Conservation (phyloP, 805 yeast species). For the Yarrowia divulgata region DNA sequence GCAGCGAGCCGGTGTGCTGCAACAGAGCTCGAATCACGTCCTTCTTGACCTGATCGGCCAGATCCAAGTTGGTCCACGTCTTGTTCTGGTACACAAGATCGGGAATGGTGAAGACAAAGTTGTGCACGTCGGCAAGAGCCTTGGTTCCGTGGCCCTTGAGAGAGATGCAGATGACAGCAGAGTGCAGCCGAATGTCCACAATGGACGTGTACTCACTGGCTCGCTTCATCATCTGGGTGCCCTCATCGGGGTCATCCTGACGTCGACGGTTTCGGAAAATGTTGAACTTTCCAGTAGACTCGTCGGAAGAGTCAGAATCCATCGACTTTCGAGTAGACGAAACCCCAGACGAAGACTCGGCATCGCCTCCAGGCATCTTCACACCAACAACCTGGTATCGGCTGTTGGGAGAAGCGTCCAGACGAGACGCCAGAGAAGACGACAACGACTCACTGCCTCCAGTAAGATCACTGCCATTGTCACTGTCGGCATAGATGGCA, state of each 20-base stretch:
- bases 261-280: conserved; percentile 30
- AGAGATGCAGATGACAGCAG: conserved; percentile 68
- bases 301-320: conserved; percentile 17
- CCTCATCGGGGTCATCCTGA: conserved; percentile 49
- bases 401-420: conserved; percentile 15
- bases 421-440: conserved; percentile 24
- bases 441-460: conserved; percentile 38
- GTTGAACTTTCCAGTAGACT: conserved; percentile 24
- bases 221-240: conserved; percentile 72
- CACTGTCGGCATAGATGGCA: conserved; percentile 41
- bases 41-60: conserved; percentile 67
- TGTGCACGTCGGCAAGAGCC: conserved; percentile 77
- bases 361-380: conserved; percentile 8
- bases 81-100: conserved; percentile 62
- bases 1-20: conserved; percentile 70
- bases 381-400: conserved; percentile 35
- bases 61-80: conserved; percentile 76
- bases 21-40: conserved; percentile 53
- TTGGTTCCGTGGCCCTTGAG: conserved; percentile 76
- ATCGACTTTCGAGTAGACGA: conserved; percentile 3
- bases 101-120: conserved; percentile 73
- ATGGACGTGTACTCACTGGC: conserved; percentile 78
- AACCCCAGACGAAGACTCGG: background rate
- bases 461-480: conserved; percentile 11
- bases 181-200: conserved; percentile 60